Evolutionary conservation across 1,139 yeast species (phyloP).

Genomic region (Saccharomycopsis phalli): DNA sequence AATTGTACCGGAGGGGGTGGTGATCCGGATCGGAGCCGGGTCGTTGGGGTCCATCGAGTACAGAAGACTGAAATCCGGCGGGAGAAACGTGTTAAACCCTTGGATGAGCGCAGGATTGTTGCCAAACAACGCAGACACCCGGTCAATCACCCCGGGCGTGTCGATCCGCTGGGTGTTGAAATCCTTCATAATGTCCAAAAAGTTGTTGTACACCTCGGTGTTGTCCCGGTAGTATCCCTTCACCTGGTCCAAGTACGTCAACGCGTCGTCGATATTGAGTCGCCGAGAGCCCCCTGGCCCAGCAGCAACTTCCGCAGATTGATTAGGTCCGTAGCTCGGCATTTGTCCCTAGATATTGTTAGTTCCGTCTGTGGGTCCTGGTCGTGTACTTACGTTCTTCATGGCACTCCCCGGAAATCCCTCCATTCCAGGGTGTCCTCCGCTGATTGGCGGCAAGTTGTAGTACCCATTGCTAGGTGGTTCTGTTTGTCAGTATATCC

Average conservation of each 20-base stretch:
- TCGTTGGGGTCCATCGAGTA: slow-evolving; percentile 86
- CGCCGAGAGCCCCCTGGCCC: no score
- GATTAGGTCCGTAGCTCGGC: not conserved
- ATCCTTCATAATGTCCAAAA: slow-evolving; percentile 96
- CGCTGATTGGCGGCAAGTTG: slow-evolving; percentile 15
- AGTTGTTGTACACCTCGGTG: slow-evolving; percentile 93
- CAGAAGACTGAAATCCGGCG: slow-evolving; percentile 93
- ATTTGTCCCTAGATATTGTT: not conserved
- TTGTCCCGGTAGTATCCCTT: slow-evolving; percentile 85
- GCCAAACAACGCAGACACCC: slow-evolving; percentile 82
- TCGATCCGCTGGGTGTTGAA: slow-evolving; percentile 93
- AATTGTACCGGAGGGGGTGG: slow-evolving; percentile 83
- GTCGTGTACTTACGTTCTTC: not conserved
- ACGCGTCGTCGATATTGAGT: slow-evolving; percentile 89
- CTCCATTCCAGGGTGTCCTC: not conserved
- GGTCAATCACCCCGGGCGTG: slow-evolving; percentile 95
- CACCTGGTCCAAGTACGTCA: slow-evolving; percentile 90
- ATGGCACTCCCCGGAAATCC: not conserved
- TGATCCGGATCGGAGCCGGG: slow-evolving; percentile 86
- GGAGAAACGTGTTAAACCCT: slow-evolving; percentile 94
- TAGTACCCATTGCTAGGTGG: slow-evolving; percentile 2
- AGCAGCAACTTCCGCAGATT: slow-evolving; percentile 21
- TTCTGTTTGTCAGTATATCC: not conserved
- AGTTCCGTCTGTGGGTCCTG: not conserved
- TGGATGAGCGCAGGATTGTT: slow-evolving; percentile 92